These are phyloP conservation scores for Domatiomyces globalis DNA, from an alignment of 2,329 filamentous ascomycete genomes.

Conservation along the genomic window DNA sequence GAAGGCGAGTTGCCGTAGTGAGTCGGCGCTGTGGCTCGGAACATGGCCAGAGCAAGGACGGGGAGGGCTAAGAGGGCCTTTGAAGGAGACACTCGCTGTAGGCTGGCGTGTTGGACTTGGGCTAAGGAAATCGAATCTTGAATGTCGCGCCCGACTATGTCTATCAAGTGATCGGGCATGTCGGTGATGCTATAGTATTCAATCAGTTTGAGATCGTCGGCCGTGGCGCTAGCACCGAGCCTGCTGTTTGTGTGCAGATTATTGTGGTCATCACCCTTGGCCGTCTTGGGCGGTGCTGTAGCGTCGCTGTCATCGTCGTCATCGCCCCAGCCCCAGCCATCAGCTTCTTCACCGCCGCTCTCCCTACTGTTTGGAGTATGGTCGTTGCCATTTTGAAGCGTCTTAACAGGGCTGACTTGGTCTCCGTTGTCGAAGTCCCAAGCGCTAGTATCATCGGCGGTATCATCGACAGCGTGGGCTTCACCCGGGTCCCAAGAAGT, in stretches of 20 bases:
- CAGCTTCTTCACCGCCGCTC: constrained; percentile 44
- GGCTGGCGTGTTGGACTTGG: constrained; percentile 23
- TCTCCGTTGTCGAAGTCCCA: constrained; percentile 38
- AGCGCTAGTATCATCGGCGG: constrained; percentile 33
- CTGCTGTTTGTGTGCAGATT: neutral
- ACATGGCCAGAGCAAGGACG: constrained; percentile 36
- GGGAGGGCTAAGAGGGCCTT: constrained; percentile 32
- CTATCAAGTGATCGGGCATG: constrained; percentile 61
- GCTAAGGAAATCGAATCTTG: constrained; percentile 28
- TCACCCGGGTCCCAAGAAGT: constrained; percentile 56
- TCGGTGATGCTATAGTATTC: constrained; percentile 83
- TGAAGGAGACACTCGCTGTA: constrained; percentile 25
- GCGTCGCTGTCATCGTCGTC: constrained; percentile 34
- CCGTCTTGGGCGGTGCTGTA: neutral
- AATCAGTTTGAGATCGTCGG: constrained; percentile 54
- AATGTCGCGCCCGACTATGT: constrained; percentile 29
- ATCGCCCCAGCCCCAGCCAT: constrained; percentile 80
- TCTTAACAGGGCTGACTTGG: constrained; percentile 4
- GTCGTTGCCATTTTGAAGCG: constrained; percentile 10
- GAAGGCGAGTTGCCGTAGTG: constrained; percentile 32
- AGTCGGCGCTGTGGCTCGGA: constrained; percentile 34
- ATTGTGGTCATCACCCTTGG: constrained; percentile 1
- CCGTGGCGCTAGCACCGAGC: constrained; percentile 6
- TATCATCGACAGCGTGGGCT: constrained; percentile 27
- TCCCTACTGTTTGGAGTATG: constrained; percentile 13